Evolutionary conservation across 768 basidiomycete species (phyloP).

Genomic region (Lactarius tabidus): DNA sequence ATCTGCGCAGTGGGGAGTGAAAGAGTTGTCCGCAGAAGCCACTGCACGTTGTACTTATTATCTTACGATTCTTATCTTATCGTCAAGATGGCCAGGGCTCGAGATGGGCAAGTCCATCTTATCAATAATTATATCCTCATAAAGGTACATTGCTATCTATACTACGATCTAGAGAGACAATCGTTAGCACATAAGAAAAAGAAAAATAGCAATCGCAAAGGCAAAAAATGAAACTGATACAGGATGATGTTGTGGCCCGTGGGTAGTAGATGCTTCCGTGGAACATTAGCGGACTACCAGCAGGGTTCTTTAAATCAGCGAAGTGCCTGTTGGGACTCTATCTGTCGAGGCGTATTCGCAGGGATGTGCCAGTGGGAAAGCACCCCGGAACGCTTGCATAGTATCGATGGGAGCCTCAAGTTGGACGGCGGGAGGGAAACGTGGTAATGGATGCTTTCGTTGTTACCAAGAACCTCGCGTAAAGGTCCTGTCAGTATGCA

Average conservation of each 20-base stretch:
- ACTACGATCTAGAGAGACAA: background rate
- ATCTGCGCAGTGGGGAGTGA: slow-evolving; percentile 4
- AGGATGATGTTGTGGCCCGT: background rate
- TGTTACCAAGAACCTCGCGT: slow-evolving; percentile 78
- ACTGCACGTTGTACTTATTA: too few species aligned
- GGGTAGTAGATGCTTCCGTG: slow-evolving; percentile 10
- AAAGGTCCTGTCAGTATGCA: slow-evolving; percentile 87
- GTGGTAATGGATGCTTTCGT: slow-evolving; percentile 80
- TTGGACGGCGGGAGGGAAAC: too few species aligned
- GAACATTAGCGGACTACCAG: slow-evolving; percentile 16
- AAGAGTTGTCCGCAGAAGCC: too few species aligned
- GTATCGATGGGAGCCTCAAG: slow-evolving; percentile 65
- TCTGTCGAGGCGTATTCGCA: slow-evolving; percentile 11
- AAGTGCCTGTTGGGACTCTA: slow-evolving; percentile 2
- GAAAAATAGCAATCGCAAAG: background rate
- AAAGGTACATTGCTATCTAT: too few species aligned
- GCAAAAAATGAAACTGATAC: background rate
- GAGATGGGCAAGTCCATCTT: too few species aligned
- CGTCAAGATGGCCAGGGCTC: too few species aligned
- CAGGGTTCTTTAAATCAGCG: slow-evolving; percentile 13
- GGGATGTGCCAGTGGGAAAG: slow-evolving; percentile 17
- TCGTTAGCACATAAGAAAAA: background rate
- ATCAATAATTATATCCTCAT: too few species aligned
- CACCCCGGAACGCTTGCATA: slow-evolving; percentile 70
- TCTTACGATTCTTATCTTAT: too few species aligned